Evolutionary conservation across 768 basidiomycete species (phyloP), one percentile per base, ranked within the genome.

Genomic region (Agaricus blazei): DNA sequence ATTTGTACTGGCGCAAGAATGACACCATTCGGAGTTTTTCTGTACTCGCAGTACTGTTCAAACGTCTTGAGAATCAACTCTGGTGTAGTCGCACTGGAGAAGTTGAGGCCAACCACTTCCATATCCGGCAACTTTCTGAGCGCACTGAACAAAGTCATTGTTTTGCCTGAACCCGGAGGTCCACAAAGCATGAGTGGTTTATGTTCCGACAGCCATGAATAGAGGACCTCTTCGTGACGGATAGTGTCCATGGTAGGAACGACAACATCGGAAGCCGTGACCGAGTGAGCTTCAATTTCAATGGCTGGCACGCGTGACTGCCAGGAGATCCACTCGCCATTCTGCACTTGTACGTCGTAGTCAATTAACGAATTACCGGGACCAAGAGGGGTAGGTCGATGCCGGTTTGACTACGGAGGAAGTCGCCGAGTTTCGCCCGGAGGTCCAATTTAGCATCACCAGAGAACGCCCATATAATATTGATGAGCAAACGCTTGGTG

Each of bases 161-260:
- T 99, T 75, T 99, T 99, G 24, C 97, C 97, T 23, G 97, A 98
- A 66, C 97, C 97, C n/a, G 97, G 97, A 64, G 97, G 97, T 45
- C 97, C 97, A 67, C 95, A 99, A 26, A 99, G 81, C 84, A 99
- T 90, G 52, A 99, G 81, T 19, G 97, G 97, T 64, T 98, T 98
- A 72, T 98, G 97, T 68, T 98, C 97, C 2, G 94, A 93, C 5
- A 99, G 76, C 97, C 97, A 98, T 0, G 96, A 98, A 68, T 99
- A 98, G 5, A 99, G 75, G 24, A 99, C 93, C 67, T 98, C 96
- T 68, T 99, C 97, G 68, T 99, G 97, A 43, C 97, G 91, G 26
- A 98, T 89, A 3, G 97, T 99, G 64, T 99, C 97, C 78, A 98
- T 87, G 3, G 97, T 99, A 1, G 97, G 97, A 34, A 99, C 93